A percentile compares a stretch with the other conserved stretches of the same genome.
Conservation (phyloP, 106 monocot species). For the Acorus calamus region DNA sequence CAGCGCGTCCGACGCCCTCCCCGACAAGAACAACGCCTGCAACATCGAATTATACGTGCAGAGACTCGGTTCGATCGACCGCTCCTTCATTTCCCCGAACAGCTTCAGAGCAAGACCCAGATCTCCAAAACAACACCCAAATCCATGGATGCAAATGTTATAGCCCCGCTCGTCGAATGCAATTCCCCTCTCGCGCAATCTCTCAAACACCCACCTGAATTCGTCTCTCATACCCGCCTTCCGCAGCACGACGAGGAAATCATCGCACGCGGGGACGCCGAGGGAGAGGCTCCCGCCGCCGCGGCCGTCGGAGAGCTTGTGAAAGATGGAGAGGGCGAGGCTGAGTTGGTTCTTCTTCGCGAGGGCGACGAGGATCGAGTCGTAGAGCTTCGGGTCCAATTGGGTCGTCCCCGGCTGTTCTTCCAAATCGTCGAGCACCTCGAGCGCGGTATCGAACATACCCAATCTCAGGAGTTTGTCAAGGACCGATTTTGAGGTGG, state of each 20-base stretch:
- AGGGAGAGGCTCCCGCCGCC: neutral
- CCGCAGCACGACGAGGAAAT: constrained; percentile 32
- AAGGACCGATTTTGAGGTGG: constrained; percentile 29
- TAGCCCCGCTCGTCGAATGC: constrained; percentile 33
- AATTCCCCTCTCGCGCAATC: constrained; percentile 31
- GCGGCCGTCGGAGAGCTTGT: constrained; percentile 17
- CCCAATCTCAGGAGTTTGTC: constrained; percentile 35
- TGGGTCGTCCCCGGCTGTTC: constrained; percentile 4
- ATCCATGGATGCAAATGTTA: constrained; percentile 73
- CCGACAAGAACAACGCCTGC: constrained; percentile 34
- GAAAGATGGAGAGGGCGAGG: constrained; percentile 51
- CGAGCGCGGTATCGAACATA: constrained; percentile 58
- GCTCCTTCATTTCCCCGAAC: constrained; percentile 64
- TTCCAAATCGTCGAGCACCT: constrained; percentile 42
- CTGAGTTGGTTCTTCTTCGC: constrained; percentile 33
- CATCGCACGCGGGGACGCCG: constrained; percentile 21
- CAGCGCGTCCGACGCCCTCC: constrained; percentile 42
- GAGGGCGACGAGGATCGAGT: constrained; percentile 56
- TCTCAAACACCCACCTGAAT: constrained; percentile 60
- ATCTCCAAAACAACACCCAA: constrained; percentile 37
- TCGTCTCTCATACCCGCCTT: constrained; percentile 31
- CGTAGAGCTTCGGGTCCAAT: constrained; percentile 22
- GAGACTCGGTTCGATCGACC: constrained; percentile 27
- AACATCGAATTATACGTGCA: constrained; percentile 75
- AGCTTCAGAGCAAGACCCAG: constrained; percentile 42